These are phyloP conservation scores for Colletotrichum sp. DNA, from an alignment of 2,329 filamentous ascomycete species.

Conservation along the genomic window DNA sequence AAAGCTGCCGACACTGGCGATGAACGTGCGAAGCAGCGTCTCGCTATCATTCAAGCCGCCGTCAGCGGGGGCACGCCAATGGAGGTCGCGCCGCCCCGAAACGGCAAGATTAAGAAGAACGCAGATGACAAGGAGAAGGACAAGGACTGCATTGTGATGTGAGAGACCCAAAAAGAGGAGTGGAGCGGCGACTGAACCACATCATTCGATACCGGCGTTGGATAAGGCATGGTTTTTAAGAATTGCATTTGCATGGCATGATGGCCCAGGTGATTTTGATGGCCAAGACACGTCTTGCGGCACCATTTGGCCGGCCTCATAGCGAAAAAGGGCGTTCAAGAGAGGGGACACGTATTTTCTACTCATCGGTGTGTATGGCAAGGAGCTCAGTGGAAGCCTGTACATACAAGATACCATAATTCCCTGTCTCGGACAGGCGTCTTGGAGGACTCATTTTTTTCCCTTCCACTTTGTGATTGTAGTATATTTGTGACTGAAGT, in stretches of 20 bases:
- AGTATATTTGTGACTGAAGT: background rate
- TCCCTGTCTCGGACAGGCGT: constrained; percentile 20
- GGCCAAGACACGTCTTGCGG: background rate
- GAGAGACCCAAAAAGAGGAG: constrained; percentile 26
- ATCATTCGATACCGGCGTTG: constrained; percentile 10
- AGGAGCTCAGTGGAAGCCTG: background rate
- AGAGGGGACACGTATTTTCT: background rate
- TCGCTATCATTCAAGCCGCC: constrained; percentile 86
- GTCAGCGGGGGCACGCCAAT: constrained; percentile 66
- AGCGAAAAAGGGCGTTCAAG: constrained; percentile 13
- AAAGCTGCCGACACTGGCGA: constrained; percentile 92
- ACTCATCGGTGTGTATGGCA: background rate
- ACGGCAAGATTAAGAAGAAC: constrained; percentile 56
- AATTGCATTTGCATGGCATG: constrained; percentile 21
- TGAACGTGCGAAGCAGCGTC: constrained; percentile 83
- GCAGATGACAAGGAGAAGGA: constrained; percentile 61
- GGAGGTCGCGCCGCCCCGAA: constrained; percentile 59
- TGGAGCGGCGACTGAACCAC: background rate
- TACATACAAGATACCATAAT: constrained; percentile 25
- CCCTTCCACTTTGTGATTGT: background rate
- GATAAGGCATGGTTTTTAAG: background rate
- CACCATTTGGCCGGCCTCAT: background rate
- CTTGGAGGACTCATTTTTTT: background rate
- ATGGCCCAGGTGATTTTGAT: background rate
- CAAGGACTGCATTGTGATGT: constrained; percentile 66